phyloP scores from a whole-genome alignment of 805 yeast genomes.

The Kurtzmaniella cleridarum region DNA sequence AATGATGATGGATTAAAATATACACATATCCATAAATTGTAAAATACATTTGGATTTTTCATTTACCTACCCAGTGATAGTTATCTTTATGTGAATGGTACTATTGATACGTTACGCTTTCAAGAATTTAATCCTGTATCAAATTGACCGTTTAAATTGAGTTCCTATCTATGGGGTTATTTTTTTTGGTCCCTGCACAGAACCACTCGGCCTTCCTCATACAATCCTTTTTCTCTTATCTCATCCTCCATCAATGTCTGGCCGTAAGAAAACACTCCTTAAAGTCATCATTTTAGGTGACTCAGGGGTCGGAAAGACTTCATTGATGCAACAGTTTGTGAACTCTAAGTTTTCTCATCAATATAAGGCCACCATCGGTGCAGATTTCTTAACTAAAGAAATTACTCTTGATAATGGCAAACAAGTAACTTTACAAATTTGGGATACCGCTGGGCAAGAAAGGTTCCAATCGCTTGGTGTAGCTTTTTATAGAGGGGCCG shows the following conservation, averaged over 20 bases:
- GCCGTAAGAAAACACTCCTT: slow-evolving; percentile 68
- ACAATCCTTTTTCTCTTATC: background rate
- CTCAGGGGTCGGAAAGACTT: slow-evolving; percentile 96
- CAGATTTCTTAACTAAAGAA: slow-evolving; percentile 92
- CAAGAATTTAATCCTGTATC: background rate
- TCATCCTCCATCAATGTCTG: slow-evolving; percentile 35
- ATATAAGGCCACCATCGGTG: slow-evolving; percentile 97
- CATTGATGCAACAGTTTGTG: slow-evolving; percentile 95
- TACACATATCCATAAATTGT: no score
- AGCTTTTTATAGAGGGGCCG: slow-evolving; percentile 96
- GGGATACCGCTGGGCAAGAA: slow-evolving; percentile 99
- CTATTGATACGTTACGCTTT: no score
- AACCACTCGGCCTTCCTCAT: background rate
- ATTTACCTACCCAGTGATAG: no score
- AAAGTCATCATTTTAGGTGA: slow-evolving; percentile 93
- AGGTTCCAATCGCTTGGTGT: slow-evolving; percentile 95
- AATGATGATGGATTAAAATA: no score
- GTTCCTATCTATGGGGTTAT: background rate
- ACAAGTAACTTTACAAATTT: slow-evolving; percentile 75
- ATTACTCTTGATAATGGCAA: slow-evolving; percentile 73
- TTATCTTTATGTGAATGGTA: no score
- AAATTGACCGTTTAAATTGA: no score
- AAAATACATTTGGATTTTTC: no score
- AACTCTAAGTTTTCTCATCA: slow-evolving; percentile 92
- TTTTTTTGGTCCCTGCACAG: background rate